Percentiles rank a stretch among this genome's conserved stretches.
These are phyloP conservation scores for Ganoderma boninense DNA, from an alignment of 1,284 basidiomycete genomes.

Conservation along the genomic window DNA sequence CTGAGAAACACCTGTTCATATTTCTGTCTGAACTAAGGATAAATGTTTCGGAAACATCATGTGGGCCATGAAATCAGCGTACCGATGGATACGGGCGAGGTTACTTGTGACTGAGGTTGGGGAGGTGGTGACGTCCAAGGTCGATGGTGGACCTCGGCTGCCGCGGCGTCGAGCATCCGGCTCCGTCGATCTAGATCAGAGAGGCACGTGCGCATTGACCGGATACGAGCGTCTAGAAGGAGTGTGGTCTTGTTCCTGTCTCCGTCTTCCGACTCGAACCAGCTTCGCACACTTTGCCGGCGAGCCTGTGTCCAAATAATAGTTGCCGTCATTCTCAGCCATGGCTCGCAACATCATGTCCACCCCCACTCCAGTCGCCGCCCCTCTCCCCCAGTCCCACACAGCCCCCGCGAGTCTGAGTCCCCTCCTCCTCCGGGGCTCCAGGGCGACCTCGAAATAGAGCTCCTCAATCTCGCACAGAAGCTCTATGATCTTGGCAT, in stretches of 20 bases:
- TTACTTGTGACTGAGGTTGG: neutral
- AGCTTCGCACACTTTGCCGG: conserved; percentile 4
- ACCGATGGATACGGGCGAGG: neutral
- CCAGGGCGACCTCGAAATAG: conserved; percentile 80
- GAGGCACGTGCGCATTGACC: neutral
- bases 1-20: neutral
- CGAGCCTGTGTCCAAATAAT: neutral
- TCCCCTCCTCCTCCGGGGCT: conserved; percentile 71
- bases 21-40: neutral
- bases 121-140: neutral
- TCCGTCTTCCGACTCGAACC: conserved; percentile 1
- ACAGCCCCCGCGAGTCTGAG: conserved; percentile 75
- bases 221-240: neutral
- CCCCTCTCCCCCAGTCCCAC: conserved; percentile 55
- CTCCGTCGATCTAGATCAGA: neutral
- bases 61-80: neutral
- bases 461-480: conserved; percentile 75
- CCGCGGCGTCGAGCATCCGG: neutral
- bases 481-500: conserved; percentile 81
- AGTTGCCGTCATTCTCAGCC: conserved; percentile 1
- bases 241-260: conserved; percentile 11
- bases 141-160: neutral
- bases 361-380: conserved; percentile 16
- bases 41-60: neutral
- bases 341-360: conserved; percentile 35